Conservation (phyloP, 2,329 filamentous ascomycete species). For the Xylaria multiplex region DNA sequence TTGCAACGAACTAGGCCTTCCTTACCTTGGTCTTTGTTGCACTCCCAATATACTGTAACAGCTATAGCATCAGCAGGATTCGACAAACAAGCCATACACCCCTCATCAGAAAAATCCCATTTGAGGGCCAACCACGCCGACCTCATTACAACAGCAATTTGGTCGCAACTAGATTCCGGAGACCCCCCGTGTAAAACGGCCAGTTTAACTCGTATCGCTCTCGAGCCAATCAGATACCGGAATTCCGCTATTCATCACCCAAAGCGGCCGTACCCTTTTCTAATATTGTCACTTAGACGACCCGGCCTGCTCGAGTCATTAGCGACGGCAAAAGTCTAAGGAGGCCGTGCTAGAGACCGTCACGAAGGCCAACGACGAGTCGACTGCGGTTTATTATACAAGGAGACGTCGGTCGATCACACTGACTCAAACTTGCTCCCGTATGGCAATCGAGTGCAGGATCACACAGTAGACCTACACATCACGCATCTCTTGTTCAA, state of each 20-base stretch:
- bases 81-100: neutral
- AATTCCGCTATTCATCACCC: constrained; percentile 20
- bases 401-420: neutral
- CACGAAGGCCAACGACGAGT: neutral
- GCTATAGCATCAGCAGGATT: neutral
- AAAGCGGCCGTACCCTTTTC: constrained; percentile 18
- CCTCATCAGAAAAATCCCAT: neutral
- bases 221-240: constrained; percentile 28
- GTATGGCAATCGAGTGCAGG: constrained; percentile 2
- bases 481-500: constrained; percentile 4
- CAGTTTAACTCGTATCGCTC: constrained; percentile 2
- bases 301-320: neutral
- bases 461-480: constrained; percentile 5
- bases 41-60: neutral
- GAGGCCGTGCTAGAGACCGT: neutral
- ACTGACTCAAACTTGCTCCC: neutral
- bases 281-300: neutral
- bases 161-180: neutral
- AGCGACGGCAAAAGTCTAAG: neutral
- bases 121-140: neutral
- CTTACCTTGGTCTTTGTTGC: constrained; percentile 13
- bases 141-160: neutral
- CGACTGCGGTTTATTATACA: neutral
- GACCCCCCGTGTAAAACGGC: neutral
- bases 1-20: constrained; percentile 3